Percentiles rank a stretch among this genome's conserved stretches.
phyloP scores from a whole-genome alignment of 1,284 basidiomycete genomes.

The Irpex sp. region DNA sequence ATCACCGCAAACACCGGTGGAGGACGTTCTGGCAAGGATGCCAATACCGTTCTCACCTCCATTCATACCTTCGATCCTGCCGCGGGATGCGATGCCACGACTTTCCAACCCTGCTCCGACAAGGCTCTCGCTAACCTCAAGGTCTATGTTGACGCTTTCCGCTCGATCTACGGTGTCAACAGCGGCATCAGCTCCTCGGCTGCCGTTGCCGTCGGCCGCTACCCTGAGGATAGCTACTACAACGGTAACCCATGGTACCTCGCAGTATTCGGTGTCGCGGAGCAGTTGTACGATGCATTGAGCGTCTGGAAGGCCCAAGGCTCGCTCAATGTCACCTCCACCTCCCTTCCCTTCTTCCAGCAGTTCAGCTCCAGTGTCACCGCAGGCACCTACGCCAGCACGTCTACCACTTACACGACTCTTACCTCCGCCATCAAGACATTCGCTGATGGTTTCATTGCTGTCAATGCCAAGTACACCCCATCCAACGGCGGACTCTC shows the following conservation, averaged over 20 bases:
- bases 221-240: conserved; percentile 51
- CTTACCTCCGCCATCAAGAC: conserved; percentile 32
- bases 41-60: conserved; percentile 41
- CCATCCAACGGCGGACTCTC: conserved; percentile 35
- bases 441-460: conserved; percentile 43
- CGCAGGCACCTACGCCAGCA: conserved; percentile 33
- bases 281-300: conserved; percentile 43
- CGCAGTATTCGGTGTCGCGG: conserved; percentile 37
- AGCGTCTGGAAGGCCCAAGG: conserved; percentile 35
- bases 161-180: conserved; percentile 50
- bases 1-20: conserved; percentile 40
- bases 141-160: conserved; percentile 51
- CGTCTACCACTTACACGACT: conserved; percentile 26
- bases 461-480: conserved; percentile 35
- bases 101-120: conserved; percentile 62
- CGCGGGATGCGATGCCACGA: conserved; percentile 47
- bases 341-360: conserved; percentile 41
- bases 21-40: conserved; percentile 38
- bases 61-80: conserved; percentile 45
- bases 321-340: conserved; percentile 31
- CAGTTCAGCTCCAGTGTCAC: conserved; percentile 31
- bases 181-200: conserved; percentile 35
- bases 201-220: conserved; percentile 51
- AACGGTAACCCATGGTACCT: conserved; percentile 52
- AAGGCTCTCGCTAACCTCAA: conserved; percentile 51